Evolutionary conservation across 352 stramenopile species (phyloP).

Genomic region (Phytophthora gonapodyides): DNA sequence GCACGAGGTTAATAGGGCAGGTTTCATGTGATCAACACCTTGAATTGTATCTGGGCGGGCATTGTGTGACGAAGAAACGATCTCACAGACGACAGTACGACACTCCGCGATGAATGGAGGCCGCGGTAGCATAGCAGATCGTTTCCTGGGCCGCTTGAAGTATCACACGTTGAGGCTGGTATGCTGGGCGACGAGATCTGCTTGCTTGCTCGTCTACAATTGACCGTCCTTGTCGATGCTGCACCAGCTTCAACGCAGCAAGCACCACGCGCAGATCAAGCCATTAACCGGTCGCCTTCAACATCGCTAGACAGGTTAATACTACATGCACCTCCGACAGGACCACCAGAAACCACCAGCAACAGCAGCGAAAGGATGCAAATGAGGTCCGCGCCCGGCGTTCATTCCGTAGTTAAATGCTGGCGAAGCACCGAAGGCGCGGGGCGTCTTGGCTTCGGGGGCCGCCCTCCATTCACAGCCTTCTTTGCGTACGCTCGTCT

Average conservation of each 20-base stretch:
- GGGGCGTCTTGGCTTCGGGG: constrained; percentile 3
- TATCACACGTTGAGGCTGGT: constrained; percentile 10
- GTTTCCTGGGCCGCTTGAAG: constrained; percentile 11
- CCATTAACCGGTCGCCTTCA: too few relatives aligned
- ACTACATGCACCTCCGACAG: too few relatives aligned
- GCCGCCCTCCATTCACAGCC: constrained; percentile 5
- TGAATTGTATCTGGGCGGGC: constrained; percentile 25
- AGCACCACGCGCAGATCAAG: constrained; percentile 1
- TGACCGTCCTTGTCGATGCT: constrained; percentile 1
- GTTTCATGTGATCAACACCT: constrained; percentile 29
- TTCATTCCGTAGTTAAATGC: constrained; percentile 31
- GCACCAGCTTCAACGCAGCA: constrained; percentile 6
- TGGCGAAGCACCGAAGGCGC: constrained; percentile 9
- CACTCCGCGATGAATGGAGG: constrained; percentile 18
- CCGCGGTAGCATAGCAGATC: neutral
- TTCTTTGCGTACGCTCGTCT: constrained; percentile 31
- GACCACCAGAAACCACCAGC: constrained; percentile 8
- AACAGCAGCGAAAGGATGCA: constrained; percentile 19
- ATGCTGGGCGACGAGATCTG: neutral
- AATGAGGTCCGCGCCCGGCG: constrained; percentile 20
- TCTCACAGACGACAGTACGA: constrained; percentile 20
- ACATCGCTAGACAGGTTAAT: too few relatives aligned
- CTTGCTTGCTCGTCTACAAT: constrained; percentile 23
- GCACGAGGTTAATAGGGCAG: constrained; percentile 26
- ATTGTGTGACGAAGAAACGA: constrained; percentile 18